Evolutionary conservation across 768 basidiomycete species (phyloP).

Genomic region (Podaxis sp.): DNA sequence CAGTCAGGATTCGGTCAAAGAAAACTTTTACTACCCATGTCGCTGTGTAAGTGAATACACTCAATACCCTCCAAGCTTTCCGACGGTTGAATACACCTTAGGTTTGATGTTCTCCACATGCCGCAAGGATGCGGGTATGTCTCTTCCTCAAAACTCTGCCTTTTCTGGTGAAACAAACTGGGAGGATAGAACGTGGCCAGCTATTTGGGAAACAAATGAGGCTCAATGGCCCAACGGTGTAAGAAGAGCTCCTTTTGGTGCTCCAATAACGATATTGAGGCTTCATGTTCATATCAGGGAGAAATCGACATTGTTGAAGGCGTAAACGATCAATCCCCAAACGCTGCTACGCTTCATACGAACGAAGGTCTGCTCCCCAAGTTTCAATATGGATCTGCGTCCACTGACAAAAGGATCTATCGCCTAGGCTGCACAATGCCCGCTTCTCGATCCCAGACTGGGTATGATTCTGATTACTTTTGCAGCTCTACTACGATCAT

Average conservation of each 20-base stretch:
- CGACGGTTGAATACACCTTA: slow-evolving; percentile 15
- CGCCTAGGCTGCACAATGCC: slow-evolving; percentile 30
- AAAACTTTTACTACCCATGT: slow-evolving; percentile 53
- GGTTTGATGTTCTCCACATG: slow-evolving; percentile 39
- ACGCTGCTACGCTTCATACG: slow-evolving; percentile 38
- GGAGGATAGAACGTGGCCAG: slow-evolving; percentile 41
- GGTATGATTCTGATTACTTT: slow-evolving; percentile 30
- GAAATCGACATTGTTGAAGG: slow-evolving; percentile 44
- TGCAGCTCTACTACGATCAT: not conserved
- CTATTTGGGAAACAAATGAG: slow-evolving; percentile 55
- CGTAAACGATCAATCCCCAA: slow-evolving; percentile 37
- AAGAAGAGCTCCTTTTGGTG: slow-evolving; percentile 7
- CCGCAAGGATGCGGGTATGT: slow-evolving; percentile 37
- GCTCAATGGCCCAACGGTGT: slow-evolving; percentile 48
- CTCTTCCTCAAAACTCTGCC: not conserved
- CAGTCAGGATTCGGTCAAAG: slow-evolving; percentile 52
- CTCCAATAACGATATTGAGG: not conserved
- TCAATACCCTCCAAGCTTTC: not conserved
- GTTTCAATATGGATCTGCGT: slow-evolving; percentile 27
- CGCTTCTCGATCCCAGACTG: slow-evolving; percentile 36
- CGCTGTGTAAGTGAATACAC: slow-evolving; percentile 41
- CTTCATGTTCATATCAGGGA: slow-evolving; percentile 24
- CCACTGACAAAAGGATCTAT: not conserved
- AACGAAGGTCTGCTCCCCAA: slow-evolving; percentile 43
- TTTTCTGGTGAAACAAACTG: not conserved